phyloP scores from a whole-genome alignment of 345 rosid species.

The Moricandia arvensis region DNA sequence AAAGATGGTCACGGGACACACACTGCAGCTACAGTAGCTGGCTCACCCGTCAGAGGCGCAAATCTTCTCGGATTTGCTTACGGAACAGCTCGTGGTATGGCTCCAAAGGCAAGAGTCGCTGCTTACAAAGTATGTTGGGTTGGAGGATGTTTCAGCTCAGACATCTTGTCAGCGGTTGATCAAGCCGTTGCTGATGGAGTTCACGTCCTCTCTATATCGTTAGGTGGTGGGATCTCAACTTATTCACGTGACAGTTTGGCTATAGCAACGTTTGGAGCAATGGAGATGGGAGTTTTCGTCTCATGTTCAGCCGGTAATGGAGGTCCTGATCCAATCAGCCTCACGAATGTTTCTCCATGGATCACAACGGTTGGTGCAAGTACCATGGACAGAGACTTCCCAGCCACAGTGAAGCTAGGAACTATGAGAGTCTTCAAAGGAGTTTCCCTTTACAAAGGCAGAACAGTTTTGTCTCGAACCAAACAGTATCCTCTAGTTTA shows the following conservation, averaged over 20 bases:
- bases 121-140: slow-evolving; percentile 79
- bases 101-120: slow-evolving; percentile 72
- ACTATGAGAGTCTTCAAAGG: slow-evolving; percentile 42
- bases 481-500: slow-evolving; percentile 63
- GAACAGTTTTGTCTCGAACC: slow-evolving; percentile 27
- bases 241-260: slow-evolving; percentile 58
- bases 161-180: slow-evolving; percentile 72
- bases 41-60: slow-evolving; percentile 58
- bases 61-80: slow-evolving; percentile 65
- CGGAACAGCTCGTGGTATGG: slow-evolving; percentile 81
- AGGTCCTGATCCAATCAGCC: slow-evolving; percentile 64
- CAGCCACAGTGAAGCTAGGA: slow-evolving; percentile 58
- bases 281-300: slow-evolving; percentile 81
- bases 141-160: slow-evolving; percentile 72
- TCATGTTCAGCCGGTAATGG: slow-evolving; percentile 76
- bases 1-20: slow-evolving; percentile 83
- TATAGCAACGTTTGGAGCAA: slow-evolving; percentile 78
- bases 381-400: slow-evolving; percentile 76
- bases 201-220: slow-evolving; percentile 62
- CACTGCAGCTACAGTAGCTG: slow-evolving; percentile 78
- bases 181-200: slow-evolving; percentile 78
- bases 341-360: slow-evolving; percentile 83
- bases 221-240: slow-evolving; percentile 77
- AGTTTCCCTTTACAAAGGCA: slow-evolving; percentile 65
- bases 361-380: slow-evolving; percentile 79